phyloP scores from a whole-genome alignment of 805 yeast species.

The Candida piceae region DNA sequence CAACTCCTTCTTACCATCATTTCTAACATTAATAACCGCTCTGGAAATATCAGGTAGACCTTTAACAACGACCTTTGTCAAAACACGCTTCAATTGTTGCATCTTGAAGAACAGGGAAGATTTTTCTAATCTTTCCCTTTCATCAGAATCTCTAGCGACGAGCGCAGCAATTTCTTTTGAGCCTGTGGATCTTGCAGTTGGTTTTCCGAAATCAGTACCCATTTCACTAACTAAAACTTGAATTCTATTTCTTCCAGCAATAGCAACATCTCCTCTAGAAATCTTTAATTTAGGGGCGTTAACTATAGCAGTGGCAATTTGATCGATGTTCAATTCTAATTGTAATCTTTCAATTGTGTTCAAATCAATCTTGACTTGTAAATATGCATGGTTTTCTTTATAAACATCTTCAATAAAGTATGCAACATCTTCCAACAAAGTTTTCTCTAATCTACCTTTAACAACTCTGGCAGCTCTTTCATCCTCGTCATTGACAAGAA shows the following conservation, averaged over 20 bases:
- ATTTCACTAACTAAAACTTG: conserved; percentile 56
- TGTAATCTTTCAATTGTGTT: conserved; percentile 84
- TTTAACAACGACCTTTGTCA: conserved; percentile 86
- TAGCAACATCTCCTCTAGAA: conserved; percentile 60
- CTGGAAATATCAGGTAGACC: conserved; percentile 89
- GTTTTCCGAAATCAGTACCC: conserved; percentile 33
- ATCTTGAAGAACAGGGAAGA: conserved; percentile 75
- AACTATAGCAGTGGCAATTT: conserved; percentile 76
- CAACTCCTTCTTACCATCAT: conserved; percentile 81
- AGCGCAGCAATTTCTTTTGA: conserved; percentile 27
- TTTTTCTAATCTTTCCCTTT: conserved; percentile 31
- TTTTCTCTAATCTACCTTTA: conserved; percentile 94
- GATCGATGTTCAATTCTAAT: conserved; percentile 80
- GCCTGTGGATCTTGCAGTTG: conserved; percentile 37
- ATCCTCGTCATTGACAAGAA: conserved; percentile 85
- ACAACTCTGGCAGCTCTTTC: conserved; percentile 98
- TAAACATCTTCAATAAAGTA: conserved; percentile 92
- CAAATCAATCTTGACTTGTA: conserved; percentile 77
- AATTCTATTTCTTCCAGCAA: conserved; percentile 60
- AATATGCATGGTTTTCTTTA: conserved; percentile 67
- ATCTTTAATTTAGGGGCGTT: conserved; percentile 89
- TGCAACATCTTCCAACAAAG: conserved; percentile 79
- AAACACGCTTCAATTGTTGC: conserved; percentile 80
- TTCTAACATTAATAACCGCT: conserved; percentile 92
- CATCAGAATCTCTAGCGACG: conserved; percentile 31